Evolutionary conservation across 106 monocot genomes (phyloP).

Genomic region (Dioscorea dumetorum): DNA sequence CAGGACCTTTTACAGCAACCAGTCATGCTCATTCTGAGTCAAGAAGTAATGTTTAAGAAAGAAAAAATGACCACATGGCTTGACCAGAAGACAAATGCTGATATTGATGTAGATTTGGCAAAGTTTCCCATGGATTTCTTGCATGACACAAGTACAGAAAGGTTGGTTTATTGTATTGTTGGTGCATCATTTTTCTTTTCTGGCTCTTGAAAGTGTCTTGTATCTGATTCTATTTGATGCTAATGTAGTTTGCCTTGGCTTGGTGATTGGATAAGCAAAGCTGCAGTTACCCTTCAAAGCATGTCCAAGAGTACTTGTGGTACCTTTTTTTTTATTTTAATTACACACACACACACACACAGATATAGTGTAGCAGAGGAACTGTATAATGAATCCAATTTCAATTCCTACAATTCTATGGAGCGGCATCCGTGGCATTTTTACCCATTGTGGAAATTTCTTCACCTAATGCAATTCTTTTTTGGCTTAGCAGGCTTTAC

Average conservation of each 20-base stretch:
- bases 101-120: slow-evolving; percentile 18
- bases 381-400: not conserved
- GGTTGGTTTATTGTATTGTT: slow-evolving; percentile 27
- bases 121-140: slow-evolving; percentile 41
- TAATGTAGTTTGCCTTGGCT: slow-evolving; percentile 58
- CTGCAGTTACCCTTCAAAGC: slow-evolving; percentile 11
- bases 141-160: slow-evolving; percentile 32
- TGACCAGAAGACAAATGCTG: slow-evolving; percentile 40
- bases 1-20: slow-evolving; percentile 80
- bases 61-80: slow-evolving; percentile 53
- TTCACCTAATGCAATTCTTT: too few relatives aligned
- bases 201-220: too few relatives aligned
- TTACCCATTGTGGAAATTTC: too few relatives aligned
- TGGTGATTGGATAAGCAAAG: slow-evolving; percentile 49
- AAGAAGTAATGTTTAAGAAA: slow-evolving; percentile 29
- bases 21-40: slow-evolving; percentile 46
- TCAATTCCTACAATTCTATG: too few relatives aligned
- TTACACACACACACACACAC: not conserved
- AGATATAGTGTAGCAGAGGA: not conserved
- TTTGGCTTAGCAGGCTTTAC: slow-evolving; percentile 1
- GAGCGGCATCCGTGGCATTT: too few relatives aligned
- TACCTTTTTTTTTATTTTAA: not conserved
- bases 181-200: not conserved
- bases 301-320: not conserved
- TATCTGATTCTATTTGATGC: too few relatives aligned